Conservation (phyloP, 1,284 basidiomycete genomes). For the Caloboletus inedulis region DNA sequence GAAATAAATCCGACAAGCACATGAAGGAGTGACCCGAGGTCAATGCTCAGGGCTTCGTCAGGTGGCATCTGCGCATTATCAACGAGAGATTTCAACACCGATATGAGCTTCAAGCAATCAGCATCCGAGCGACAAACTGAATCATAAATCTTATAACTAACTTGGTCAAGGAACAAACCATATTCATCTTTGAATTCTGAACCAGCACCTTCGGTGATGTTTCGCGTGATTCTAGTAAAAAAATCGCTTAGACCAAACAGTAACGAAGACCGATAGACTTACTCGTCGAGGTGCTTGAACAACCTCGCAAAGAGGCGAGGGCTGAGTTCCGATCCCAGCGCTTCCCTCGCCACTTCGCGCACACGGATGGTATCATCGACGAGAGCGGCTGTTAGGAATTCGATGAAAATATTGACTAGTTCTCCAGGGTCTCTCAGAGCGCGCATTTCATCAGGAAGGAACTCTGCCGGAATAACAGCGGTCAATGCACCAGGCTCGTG, state of each 20-base stretch:
- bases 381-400: constrained; percentile 68
- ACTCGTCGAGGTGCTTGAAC: constrained; percentile 74
- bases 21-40: constrained; percentile 65
- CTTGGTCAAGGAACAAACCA: constrained; percentile 74
- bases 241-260: neutral
- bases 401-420: constrained; percentile 63
- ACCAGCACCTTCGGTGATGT: constrained; percentile 45
- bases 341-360: constrained; percentile 76
- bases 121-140: constrained; percentile 1
- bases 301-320: constrained; percentile 65
- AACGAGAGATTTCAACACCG: constrained; percentile 71
- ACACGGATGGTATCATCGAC: constrained; percentile 60
- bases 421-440: constrained; percentile 54
- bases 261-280: constrained; percentile 27
- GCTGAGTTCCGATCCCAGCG: constrained; percentile 75
- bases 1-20: constrained; percentile 66
- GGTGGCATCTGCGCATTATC: constrained; percentile 65
- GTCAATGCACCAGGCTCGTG: constrained; percentile 49
- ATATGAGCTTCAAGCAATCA: constrained; percentile 54
- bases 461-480: constrained; percentile 54
- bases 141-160: constrained; percentile 27
- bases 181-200: constrained; percentile 51
- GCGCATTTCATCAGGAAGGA: constrained; percentile 71
- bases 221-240: constrained; percentile 44
- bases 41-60: constrained; percentile 64